Evolutionary conservation across 106 monocot genomes (phyloP), one percentile per base, ranked within the genome.

Genomic region (Phalaenopsis aphrodite): DNA sequence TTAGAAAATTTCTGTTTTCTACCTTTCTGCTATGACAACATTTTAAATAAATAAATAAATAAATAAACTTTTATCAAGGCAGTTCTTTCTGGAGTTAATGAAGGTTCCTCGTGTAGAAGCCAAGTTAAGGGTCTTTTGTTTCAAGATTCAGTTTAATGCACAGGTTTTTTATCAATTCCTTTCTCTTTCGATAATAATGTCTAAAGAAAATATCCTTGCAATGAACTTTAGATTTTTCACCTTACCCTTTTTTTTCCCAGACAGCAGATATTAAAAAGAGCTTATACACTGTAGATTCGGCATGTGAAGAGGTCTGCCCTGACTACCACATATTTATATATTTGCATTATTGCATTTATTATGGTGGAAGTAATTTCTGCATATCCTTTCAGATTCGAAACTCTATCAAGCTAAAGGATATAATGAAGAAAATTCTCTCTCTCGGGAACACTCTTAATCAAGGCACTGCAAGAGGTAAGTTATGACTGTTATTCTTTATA

Each of bases 361-460:
- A 14, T 52, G 52, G 52, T 52, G 52, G 14, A 52, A 52, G 12
- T 52, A 52, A 52, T 48, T 52, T 76, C 46, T 58, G 8, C 19
- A 45, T 38, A 12, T 14, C 39, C 47, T 81, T 41, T 69, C 89
- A 95, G 95, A 76, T 95, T 49, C 77, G 93, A 78, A 87, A 83
- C 78, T 95, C 95, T 83, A 84, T 88, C 73, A 95, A 95, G 83
- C 78, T 95, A 68, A 95, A 93, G 85, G 95, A 91, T 67, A 89
- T 95, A 47, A 91, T 95, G 95, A 93, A 95, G 85, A 95, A 83
- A 83, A 96, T 96, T 88, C 80, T 96, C 3, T 78, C 69, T 81
- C 91, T 96, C 78, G 95, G 95, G 56, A 96, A 96, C 80, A 89
- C 87, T 75, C 69, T 96, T 61, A 96, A 96, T 82, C 95, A 93